These are phyloP conservation scores for Meripilus lineatus DNA, from an alignment of 1,284 basidiomycete genomes.

Conservation along the genomic window DNA sequence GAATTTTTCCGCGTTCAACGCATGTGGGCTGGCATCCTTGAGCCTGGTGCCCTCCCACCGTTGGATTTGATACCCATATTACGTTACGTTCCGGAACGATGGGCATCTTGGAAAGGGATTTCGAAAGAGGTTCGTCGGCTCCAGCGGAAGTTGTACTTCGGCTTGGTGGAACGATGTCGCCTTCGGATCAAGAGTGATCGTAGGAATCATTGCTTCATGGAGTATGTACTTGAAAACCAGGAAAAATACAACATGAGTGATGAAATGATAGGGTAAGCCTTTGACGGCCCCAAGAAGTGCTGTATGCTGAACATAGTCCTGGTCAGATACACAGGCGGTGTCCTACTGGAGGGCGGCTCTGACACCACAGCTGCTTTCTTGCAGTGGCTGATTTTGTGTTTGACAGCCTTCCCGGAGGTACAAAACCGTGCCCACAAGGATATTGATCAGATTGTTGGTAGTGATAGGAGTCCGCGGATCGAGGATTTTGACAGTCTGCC, in stretches of 20 bases:
- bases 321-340: conserved; percentile 4
- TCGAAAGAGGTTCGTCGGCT: conserved; percentile 11
- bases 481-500: conserved; percentile 28
- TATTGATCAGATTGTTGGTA: conserved; percentile 32
- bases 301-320: not conserved
- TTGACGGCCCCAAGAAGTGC: too few relatives aligned
- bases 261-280: conserved; percentile 5
- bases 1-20: conserved; percentile 15
- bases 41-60: conserved; percentile 24
- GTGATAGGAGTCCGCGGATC: conserved; percentile 25
- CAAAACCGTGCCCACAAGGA: conserved; percentile 30
- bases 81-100: conserved; percentile 21
- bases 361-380: conserved; percentile 25
- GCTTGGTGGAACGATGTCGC: conserved; percentile 14
- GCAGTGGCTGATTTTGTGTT: conserved; percentile 22
- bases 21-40: not conserved
- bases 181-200: conserved; percentile 14
- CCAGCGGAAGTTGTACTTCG: conserved; percentile 18
- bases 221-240: conserved; percentile 9
- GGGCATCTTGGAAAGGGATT: conserved; percentile 21
- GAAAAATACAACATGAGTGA: not conserved
- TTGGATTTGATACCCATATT: conserved; percentile 24
- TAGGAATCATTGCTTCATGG: conserved; percentile 20
- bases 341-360: conserved; percentile 20
- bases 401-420: conserved; percentile 25